Percentiles rank a stretch among this genome's conserved stretches.
These are phyloP conservation scores for Bertia moriformis DNA, from an alignment of 2,329 filamentous ascomycete genomes.

Conservation along the genomic window DNA sequence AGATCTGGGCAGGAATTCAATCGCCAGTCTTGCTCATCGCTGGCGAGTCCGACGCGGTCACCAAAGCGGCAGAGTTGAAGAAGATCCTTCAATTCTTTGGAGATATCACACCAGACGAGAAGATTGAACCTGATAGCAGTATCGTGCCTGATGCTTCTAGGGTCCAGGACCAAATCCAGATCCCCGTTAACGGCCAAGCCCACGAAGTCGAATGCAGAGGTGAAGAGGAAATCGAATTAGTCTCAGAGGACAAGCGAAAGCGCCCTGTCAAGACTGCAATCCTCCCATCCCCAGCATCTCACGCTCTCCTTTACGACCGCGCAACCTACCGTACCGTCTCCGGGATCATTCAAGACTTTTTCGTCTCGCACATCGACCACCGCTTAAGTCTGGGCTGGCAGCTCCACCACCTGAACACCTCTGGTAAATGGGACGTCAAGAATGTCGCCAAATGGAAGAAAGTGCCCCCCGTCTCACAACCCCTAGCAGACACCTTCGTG, in stretches of 20 bases:
- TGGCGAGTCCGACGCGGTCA: slow-evolving; percentile 47
- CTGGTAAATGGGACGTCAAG: slow-evolving; percentile 66
- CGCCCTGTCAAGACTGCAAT: slow-evolving; percentile 39
- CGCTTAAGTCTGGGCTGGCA: slow-evolving; percentile 57
- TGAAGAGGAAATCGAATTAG: background rate
- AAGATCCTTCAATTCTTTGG: slow-evolving; percentile 29
- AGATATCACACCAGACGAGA: slow-evolving; percentile 10
- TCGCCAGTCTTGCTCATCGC: slow-evolving; percentile 49
- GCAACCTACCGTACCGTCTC: slow-evolving; percentile 45
- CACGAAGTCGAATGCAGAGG: background rate
- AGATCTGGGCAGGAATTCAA: slow-evolving; percentile 41
- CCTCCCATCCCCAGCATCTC: slow-evolving; percentile 48
- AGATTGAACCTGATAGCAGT: background rate
- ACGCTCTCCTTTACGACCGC: slow-evolving; percentile 54
- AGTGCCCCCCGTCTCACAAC: slow-evolving; percentile 42
- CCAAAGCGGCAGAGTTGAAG: slow-evolving; percentile 41
- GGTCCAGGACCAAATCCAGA: background rate
- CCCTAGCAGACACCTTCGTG: slow-evolving; percentile 46
- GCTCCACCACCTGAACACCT: slow-evolving; percentile 50
- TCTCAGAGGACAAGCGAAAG: background rate
- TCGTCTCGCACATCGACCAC: slow-evolving; percentile 43
- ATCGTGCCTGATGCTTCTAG: background rate
- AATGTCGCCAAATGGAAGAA: slow-evolving; percentile 58
- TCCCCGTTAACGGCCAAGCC: background rate
- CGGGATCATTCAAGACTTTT: slow-evolving; percentile 51